A percentile compares a stretch with the other conserved stretches of the same genome.
phyloP scores from a whole-genome alignment of 176 grass and related monocot species.

The Miscanthus lutarioriparius region DNA sequence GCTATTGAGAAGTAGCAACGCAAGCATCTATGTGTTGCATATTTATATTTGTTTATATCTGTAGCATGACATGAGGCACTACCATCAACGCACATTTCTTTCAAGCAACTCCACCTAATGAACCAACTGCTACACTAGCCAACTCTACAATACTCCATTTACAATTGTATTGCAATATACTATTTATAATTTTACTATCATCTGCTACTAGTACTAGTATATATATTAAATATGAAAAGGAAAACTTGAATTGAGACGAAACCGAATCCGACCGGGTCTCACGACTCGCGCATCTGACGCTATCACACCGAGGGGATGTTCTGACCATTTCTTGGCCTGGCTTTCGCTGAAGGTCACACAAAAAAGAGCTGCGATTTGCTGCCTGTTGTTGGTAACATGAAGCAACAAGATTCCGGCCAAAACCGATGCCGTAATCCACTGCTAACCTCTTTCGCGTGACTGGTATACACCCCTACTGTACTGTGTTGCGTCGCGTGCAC shows the following conservation, averaged over 20 bases:
- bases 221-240: background rate
- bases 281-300: conserved; percentile 4
- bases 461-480: background rate
- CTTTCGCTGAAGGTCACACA: background rate
- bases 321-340: background rate
- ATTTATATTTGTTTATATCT: background rate
- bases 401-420: conserved; percentile 11
- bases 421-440: conserved; percentile 32
- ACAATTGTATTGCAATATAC: background rate
- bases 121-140: conserved; percentile 45
- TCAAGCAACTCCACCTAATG: conserved; percentile 23
- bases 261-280: background rate
- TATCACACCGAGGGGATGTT: background rate
- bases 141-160: background rate
- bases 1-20: background rate
- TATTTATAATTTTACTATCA: background rate
- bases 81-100: background rate
- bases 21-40: background rate
- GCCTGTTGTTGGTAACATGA: background rate
- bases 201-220: background rate
- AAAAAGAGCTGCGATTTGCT: background rate
- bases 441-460: conserved; percentile 25
- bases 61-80: conserved; percentile 11
- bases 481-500: background rate
- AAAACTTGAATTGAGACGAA: background rate